phyloP scores from a whole-genome alignment of 2,329 filamentous ascomycete species.

The Colletotrichum ledebouriae region DNA sequence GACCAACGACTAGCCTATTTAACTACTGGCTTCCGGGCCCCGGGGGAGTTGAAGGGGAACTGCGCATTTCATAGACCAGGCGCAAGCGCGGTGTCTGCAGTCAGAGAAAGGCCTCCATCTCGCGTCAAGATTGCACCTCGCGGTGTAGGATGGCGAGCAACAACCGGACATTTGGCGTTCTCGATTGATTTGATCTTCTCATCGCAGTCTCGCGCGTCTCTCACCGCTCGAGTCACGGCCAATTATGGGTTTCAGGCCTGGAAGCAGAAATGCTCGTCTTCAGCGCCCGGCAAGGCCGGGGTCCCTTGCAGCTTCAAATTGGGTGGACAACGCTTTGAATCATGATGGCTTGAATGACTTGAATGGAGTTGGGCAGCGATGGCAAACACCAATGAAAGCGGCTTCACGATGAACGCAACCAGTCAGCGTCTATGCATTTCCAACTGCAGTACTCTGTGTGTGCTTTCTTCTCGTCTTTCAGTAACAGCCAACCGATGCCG shows the following conservation, averaged over 20 bases:
- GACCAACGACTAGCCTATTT: no score
- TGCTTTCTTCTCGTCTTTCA: background rate
- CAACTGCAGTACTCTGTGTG: background rate
- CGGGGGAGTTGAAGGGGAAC: no score
- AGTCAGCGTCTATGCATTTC: background rate
- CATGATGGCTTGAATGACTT: background rate
- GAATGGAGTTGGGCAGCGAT: background rate
- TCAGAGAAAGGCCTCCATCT: background rate
- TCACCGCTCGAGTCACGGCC: slow-evolving; percentile 23
- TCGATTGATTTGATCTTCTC: slow-evolving; percentile 8
- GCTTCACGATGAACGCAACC: background rate
- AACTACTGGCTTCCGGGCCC: no score
- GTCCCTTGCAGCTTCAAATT: slow-evolving; percentile 35
- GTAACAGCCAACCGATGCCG: background rate
- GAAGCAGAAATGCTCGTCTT: slow-evolving; percentile 19
- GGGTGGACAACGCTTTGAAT: background rate
- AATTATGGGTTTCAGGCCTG: slow-evolving; percentile 33
- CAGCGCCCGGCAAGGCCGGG: slow-evolving; percentile 3
- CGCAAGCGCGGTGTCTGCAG: no score
- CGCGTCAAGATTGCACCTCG: background rate
- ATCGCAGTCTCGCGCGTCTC: background rate
- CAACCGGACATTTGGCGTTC: slow-evolving; percentile 6
- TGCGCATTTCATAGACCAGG: no score
- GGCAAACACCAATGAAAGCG: slow-evolving; percentile 9
- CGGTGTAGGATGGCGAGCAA: background rate